Conservation (phyloP, 768 basidiomycete genomes). For the Suillus alpinus region DNA sequence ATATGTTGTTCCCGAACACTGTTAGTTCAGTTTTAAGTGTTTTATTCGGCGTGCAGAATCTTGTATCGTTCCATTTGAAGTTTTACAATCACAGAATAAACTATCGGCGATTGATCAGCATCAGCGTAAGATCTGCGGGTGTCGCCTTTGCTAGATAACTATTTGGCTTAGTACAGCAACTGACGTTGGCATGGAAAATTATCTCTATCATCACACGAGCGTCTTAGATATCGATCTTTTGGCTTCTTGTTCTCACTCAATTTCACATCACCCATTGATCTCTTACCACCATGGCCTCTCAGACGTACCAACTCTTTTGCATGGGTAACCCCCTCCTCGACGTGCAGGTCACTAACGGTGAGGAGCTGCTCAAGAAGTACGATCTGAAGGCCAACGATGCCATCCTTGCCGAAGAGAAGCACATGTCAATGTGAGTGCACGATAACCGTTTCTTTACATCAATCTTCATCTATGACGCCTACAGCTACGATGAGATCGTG, state of each 20-base stretch:
- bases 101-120: no score
- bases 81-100: no score
- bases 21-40: neutral
- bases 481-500: slow-evolving; percentile 87
- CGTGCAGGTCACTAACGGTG: slow-evolving; percentile 88
- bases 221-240: neutral
- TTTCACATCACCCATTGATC: slow-evolving; percentile 9
- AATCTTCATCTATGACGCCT: slow-evolving; percentile 2
- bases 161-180: neutral
- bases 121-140: no score
- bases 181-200: slow-evolving; percentile 2
- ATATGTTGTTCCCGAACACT: neutral
- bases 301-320: slow-evolving; percentile 71
- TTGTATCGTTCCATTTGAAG: no score
- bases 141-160: no score
- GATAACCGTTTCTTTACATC: neutral
- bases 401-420: slow-evolving; percentile 89
- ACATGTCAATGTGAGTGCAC: slow-evolving; percentile 70
- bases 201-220: neutral
- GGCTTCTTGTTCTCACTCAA: slow-evolving; percentile 5
- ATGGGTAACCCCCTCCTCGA: slow-evolving; percentile 97
- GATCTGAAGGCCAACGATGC: slow-evolving; percentile 92
- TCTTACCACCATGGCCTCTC: slow-evolving; percentile 36
- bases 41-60: no score
- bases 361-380: slow-evolving; percentile 85